A percentile compares a stretch with the other conserved stretches of the same genome.
These are phyloP conservation scores for Hypoxylon subgilvum DNA, from an alignment of 495 filamentous ascomycete species.

Conservation along the genomic window DNA sequence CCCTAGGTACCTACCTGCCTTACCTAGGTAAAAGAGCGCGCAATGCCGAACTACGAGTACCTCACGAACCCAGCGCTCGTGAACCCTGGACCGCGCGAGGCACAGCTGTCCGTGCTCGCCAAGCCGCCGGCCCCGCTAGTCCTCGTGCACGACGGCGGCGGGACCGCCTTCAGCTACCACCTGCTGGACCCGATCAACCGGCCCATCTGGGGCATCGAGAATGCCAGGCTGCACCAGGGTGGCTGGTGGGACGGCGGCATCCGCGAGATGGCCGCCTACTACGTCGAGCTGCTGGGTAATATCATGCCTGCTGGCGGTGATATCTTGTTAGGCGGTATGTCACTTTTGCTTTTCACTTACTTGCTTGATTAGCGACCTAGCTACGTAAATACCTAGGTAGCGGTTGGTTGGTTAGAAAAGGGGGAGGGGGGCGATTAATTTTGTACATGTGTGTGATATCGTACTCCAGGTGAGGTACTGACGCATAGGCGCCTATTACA, in stretches of 20 bases:
- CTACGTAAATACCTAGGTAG: background rate
- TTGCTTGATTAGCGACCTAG: background rate
- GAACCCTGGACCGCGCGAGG: conserved; percentile 25
- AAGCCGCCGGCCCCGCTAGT: conserved; percentile 38
- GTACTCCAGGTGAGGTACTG: too few species aligned
- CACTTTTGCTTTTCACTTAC: background rate
- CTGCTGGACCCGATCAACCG: conserved; percentile 40
- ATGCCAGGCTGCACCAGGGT: conserved; percentile 42
- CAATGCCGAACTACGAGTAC: conserved; percentile 11
- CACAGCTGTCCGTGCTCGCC: background rate
- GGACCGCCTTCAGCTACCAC: conserved; percentile 47
- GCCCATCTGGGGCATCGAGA: conserved; percentile 45
- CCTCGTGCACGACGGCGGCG: conserved; percentile 49
- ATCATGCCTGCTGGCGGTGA: conserved; percentile 41
- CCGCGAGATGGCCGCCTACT: conserved; percentile 41
- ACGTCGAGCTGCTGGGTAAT: conserved; percentile 38
- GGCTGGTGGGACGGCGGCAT: conserved; percentile 43
- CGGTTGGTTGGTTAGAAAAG: too few species aligned
- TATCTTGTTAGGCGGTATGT: conserved; percentile 39
- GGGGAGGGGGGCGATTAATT: too few species aligned
- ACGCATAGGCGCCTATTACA: conserved; percentile 19
- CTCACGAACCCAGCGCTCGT: conserved; percentile 36
- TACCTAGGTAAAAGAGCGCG: too few species aligned
- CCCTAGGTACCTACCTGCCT: too few species aligned
- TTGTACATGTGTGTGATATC: too few species aligned